These are phyloP conservation scores for Epichloe aotearoae DNA, from an alignment of 2,329 filamentous ascomycete genomes.

Conservation along the genomic window DNA sequence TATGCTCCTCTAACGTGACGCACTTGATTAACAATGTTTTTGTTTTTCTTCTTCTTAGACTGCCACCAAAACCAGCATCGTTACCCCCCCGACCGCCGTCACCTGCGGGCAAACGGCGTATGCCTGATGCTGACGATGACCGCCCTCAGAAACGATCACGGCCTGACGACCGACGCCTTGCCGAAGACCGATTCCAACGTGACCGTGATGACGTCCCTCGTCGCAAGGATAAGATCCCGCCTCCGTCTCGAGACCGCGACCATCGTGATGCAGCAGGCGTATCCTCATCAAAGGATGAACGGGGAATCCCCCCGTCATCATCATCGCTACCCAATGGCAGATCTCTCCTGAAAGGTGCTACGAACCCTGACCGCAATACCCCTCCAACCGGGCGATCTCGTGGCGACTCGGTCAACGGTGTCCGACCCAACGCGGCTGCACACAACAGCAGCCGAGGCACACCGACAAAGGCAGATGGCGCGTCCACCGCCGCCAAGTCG, in stretches of 20 bases:
- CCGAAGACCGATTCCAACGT: slow-evolving; percentile 20
- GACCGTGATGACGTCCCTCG: slow-evolving; percentile 20
- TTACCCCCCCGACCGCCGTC: slow-evolving; percentile 25
- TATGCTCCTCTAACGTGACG: neutral
- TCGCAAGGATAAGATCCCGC: slow-evolving; percentile 15
- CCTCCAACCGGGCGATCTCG: slow-evolving; percentile 27
- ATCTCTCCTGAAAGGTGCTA: slow-evolving; percentile 18
- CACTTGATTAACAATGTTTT: neutral
- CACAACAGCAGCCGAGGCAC: slow-evolving; percentile 23
- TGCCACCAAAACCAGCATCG: slow-evolving; percentile 24
- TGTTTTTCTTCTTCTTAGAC: slow-evolving; percentile 11
- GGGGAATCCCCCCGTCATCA: slow-evolving; percentile 11
- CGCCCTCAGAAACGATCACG: slow-evolving; percentile 34
- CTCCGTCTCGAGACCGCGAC: slow-evolving; percentile 3
- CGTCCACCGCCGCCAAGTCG: slow-evolving; percentile 19
- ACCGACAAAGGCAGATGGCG: slow-evolving; percentile 24
- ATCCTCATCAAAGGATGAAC: slow-evolving; percentile 14
- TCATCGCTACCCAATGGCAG: slow-evolving; percentile 26
- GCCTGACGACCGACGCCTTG: slow-evolving; percentile 21
- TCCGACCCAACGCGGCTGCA: slow-evolving; percentile 18
- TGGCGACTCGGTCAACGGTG: slow-evolving; percentile 29
- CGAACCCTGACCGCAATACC: slow-evolving; percentile 14
- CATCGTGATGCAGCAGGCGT: slow-evolving; percentile 3
- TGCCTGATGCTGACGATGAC: slow-evolving; percentile 30
- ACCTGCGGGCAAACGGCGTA: slow-evolving; percentile 34